phyloP scores from a whole-genome alignment of 2,329 filamentous ascomycete genomes.

The Immersiporthe knoxdaviesiana region DNA sequence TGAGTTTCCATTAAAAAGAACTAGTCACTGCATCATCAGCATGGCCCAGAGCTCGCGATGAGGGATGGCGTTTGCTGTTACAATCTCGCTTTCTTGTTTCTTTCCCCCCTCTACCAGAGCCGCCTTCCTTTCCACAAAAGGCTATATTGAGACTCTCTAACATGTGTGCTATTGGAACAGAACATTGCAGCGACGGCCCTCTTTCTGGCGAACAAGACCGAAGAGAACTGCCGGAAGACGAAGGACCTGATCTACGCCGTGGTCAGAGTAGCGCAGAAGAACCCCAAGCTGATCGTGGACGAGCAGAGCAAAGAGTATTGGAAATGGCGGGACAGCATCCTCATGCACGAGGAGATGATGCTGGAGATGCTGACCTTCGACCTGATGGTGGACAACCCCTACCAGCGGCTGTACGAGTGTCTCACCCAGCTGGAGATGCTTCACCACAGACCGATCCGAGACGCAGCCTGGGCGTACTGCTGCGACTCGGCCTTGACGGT shows the following conservation, averaged over 20 bases:
- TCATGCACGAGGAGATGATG: slow-evolving; percentile 90
- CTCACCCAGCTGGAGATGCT: slow-evolving; percentile 73
- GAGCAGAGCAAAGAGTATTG: slow-evolving; percentile 98
- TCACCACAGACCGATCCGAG: slow-evolving; percentile 80
- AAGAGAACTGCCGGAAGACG: slow-evolving; percentile 95
- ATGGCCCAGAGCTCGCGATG: not conserved
- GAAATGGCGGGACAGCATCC: slow-evolving; percentile 93
- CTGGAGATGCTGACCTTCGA: slow-evolving; percentile 94
- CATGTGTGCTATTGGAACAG: slow-evolving; percentile 41
- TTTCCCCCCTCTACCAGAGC: not conserved
- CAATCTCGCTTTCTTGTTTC: not conserved
- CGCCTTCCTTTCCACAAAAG: no score
- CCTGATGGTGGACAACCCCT: slow-evolving; percentile 85
- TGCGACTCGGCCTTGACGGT: slow-evolving; percentile 88
- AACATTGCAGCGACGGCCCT: slow-evolving; percentile 87
- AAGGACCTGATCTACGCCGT: slow-evolving; percentile 93
- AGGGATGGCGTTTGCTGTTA: not conserved
- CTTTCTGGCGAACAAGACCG: slow-evolving; percentile 95
- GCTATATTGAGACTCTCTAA: slow-evolving; percentile 4
- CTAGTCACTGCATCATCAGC: slow-evolving; percentile 1
- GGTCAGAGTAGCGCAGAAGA: slow-evolving; percentile 93
- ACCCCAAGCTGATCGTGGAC: slow-evolving; percentile 85
- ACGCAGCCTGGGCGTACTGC: slow-evolving; percentile 90
- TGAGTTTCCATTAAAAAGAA: slow-evolving; percentile 57
- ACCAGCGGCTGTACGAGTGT: slow-evolving; percentile 81